Evolutionary conservation across 2,329 filamentous ascomycete species (phyloP), one percentile per base, ranked within the genome.

Genomic region (Rasamsonia emersonii): DNA sequence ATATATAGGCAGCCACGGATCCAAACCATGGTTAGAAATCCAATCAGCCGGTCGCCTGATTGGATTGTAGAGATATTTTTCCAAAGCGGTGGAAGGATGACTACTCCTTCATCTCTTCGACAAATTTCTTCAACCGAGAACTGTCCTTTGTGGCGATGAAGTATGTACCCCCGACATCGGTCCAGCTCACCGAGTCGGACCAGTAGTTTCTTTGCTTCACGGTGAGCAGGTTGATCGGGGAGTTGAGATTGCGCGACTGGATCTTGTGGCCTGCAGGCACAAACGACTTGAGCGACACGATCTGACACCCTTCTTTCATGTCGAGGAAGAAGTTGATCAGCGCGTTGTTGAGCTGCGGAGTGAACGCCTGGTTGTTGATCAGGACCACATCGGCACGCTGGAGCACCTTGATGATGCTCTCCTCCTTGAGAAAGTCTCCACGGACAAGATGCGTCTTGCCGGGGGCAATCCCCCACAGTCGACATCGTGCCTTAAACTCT

Each of bases 351-450:
- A 95, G 73, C 46, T 80, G 72, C 9, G 88, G 80, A 4, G 81
- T 88, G 60, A 98, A 98, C 2, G 86, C 91, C 61, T 96, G 88
- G 62, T 98, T 98, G 67, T 98, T 98, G 48, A 96, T 89, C 16
- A 98, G 73, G 11, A 98, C 76, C n/a, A 96, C 88, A 54, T 98
- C 91, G 2, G 91, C 89, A 33, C 79, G 76, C 56, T 82, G 80
- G 30, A 98, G 70, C 5, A 79, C 79, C 15, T 77, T 71, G 38
- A 79, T 70, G 29, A 95, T 85, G 36, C 70, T 68, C 10, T 71
- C 56, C 44, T 82, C 82, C 42, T 78, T 75, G 7, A 86, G 75
- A 50, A 98, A 95, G 53, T 94, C 84, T 7, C 86, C 91, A 25
- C 79, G 69, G 40, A 89, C 75, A 5, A 98, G 75, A 39, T 77